Conservation (phyloP, 495 filamentous ascomycete genomes). For the Choiromyces venosus region DNA sequence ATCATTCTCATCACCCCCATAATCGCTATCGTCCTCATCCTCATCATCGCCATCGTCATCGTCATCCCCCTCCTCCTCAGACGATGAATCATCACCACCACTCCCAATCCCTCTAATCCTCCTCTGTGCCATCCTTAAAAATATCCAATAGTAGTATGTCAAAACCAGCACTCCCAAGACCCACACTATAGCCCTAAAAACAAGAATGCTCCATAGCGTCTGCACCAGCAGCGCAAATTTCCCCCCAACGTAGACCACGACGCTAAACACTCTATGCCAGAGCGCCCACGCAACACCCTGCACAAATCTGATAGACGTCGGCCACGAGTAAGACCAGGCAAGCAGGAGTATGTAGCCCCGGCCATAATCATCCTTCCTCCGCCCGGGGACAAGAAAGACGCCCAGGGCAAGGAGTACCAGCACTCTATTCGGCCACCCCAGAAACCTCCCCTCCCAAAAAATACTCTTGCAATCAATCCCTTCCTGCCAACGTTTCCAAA, state of each 20-base stretch:
- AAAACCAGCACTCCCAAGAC: background rate
- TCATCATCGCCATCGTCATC: background rate
- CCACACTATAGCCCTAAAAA: background rate
- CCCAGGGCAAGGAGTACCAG: background rate
- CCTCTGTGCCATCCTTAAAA: background rate
- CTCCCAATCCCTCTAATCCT: background rate
- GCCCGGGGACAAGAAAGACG: background rate
- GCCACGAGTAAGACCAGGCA: background rate
- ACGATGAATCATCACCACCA: background rate
- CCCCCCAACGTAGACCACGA: background rate
- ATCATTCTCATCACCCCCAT: background rate
- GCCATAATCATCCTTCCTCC: background rate
- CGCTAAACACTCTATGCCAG: background rate
- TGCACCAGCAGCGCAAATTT: background rate
- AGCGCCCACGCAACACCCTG: no score
- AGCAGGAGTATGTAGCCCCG: background rate
- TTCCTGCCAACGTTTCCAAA: background rate
- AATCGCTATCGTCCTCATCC: background rate
- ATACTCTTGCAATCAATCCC: background rate
- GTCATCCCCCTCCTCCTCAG: background rate
- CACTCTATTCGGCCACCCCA: background rate
- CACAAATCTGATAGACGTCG: no score
- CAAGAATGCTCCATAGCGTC: background rate
- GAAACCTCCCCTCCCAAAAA: background rate
- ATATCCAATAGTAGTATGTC: background rate